Percentiles rank a stretch among this genome's conserved stretches.
Evolutionary conservation across 2,329 filamentous ascomycete species (phyloP).

Genomic region (Cercospora sp.): DNA sequence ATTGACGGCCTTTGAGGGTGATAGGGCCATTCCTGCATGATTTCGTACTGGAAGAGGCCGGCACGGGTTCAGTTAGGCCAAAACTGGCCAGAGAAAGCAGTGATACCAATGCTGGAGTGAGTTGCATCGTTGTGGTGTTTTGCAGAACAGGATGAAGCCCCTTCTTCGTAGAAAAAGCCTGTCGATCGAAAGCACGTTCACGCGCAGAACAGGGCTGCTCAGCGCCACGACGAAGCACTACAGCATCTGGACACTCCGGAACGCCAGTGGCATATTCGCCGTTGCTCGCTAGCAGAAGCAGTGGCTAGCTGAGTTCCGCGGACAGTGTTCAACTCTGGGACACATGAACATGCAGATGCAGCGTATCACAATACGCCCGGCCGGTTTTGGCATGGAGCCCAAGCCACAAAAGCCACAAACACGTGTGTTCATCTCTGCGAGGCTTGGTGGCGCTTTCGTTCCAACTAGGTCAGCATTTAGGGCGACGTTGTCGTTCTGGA

Average conservation of each 20-base stretch:
- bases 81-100: neutral
- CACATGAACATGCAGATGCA: too few relatives aligned
- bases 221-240: neutral
- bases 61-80: neutral
- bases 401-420: neutral
- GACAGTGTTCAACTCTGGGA: neutral
- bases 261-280: neutral
- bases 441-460: neutral
- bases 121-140: neutral
- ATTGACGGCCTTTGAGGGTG: constrained; percentile 5
- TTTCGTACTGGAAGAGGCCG: neutral
- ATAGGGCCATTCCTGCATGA: neutral
- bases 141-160: neutral
- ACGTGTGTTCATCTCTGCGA: neutral
- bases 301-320: neutral
- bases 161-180: neutral
- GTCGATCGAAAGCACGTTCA: neutral
- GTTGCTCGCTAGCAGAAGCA: neutral
- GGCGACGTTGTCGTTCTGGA: neutral
- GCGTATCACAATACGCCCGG: too few relatives aligned
- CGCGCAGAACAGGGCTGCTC: neutral
- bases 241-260: neutral
- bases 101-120: neutral
- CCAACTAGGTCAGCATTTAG: neutral
- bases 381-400: neutral